A percentile compares a stretch with the other conserved stretches of the same genome.
Conservation (phyloP, 1,284 basidiomycete species). For the Rhodotorula glutinis region DNA sequence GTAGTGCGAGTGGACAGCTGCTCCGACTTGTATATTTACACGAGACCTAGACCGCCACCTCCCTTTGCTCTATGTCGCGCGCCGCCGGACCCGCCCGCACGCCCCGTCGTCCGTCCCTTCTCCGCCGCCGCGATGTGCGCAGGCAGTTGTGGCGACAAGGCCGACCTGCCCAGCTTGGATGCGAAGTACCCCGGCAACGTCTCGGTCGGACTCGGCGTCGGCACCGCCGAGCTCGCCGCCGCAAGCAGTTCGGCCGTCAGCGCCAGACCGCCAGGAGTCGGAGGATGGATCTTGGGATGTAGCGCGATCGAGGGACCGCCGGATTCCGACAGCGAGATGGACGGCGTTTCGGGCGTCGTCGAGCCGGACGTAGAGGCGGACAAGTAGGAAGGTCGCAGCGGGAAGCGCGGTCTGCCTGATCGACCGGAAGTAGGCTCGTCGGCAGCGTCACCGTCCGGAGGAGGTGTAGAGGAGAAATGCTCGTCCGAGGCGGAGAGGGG, state of each 20-base stretch:
- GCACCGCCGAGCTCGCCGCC: neutral
- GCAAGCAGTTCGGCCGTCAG: neutral
- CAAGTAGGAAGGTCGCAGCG: neutral
- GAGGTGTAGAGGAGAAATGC: neutral
- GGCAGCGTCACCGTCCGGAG: neutral
- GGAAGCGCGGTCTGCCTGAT: neutral
- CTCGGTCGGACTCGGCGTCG: slow-evolving; percentile 31
- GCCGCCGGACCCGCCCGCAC: neutral
- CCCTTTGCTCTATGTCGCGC: too few relatives aligned
- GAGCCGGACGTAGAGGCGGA: neutral
- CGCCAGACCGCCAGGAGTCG: neutral
- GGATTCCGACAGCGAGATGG: slow-evolving; percentile 27
- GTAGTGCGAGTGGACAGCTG: too few relatives aligned
- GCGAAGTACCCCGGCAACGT: slow-evolving; percentile 29
- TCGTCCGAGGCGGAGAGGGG: neutral
- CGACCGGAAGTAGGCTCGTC: neutral
- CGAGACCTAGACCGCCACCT: too few relatives aligned
- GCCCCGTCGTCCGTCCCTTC: neutral
- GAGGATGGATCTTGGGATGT: slow-evolving; percentile 22
- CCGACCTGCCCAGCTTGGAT: neutral
- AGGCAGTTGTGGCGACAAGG: neutral
- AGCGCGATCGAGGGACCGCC: slow-evolving; percentile 25
- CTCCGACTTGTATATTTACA: too few relatives aligned
- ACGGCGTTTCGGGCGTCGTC: slow-evolving; percentile 16
- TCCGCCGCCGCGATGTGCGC: neutral